Evolutionary conservation across 495 filamentous ascomycete species (phyloP), one percentile per base, ranked within the genome.

Genomic region (Aspergillus nanangensis): DNA sequence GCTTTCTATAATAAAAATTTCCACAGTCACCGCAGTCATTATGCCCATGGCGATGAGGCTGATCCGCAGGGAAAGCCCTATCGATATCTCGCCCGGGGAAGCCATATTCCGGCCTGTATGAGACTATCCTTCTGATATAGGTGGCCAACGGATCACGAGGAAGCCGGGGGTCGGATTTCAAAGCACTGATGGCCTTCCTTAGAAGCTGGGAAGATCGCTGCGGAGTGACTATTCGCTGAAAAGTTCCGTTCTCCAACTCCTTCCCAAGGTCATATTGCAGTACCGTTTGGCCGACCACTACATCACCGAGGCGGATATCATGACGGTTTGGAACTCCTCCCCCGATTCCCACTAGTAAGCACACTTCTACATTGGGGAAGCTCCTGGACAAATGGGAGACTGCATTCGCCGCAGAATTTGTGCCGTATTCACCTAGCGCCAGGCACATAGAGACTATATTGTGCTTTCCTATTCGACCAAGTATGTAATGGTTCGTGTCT

Each of bases 341-440:
- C 13, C 65, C 68, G 18, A 72, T 66, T 14, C 68, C 69, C 15
- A 74, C 69, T 44, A 74, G 62, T 17, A 74, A 53, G 14, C 50
- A 52, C 41, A 67, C 63, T 39, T 56, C 53, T 14, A 72, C 50
- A 0, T 20, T 35, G 4, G 47, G 38, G 40, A 71, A 72, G 10
- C 35, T 62, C 33, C 51, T 35, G 9, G 27, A 33, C 66, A 75
- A 52, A 29, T 67, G 40, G 8, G 41, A 53, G 19, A 61, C 58
- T 21, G 65, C 61, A 18, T 45, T 56, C 18, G 66, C 58, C 3
- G 63, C 64, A 33, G 63, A 55, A 21, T 48, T 52, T 18, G 43
- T 64, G 3, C 74, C 69, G 22, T 64, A 61, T 17, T 55, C 40
- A 2, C 61, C 64, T 8, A 50, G 37, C 3, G 71, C 63, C 13